Evolutionary conservation across 2,329 filamentous ascomycete genomes (phyloP).

Genomic region (Ophiostoma piceae): DNA sequence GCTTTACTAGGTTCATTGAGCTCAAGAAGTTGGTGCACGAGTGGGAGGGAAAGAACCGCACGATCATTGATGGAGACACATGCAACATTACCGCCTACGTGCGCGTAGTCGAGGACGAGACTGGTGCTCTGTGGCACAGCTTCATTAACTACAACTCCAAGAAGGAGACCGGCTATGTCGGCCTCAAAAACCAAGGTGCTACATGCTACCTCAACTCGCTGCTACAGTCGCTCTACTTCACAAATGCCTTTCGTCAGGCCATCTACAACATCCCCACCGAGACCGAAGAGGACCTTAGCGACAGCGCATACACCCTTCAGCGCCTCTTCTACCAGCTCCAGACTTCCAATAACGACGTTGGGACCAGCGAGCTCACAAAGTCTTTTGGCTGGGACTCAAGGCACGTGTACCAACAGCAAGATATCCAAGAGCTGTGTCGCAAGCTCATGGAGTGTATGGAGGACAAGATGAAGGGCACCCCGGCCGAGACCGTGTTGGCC

Average conservation of each 20-base stretch:
- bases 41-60: conserved; percentile 60
- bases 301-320: conserved; percentile 91
- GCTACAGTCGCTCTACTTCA: conserved; percentile 78
- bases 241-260: conserved; percentile 90
- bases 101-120: conserved; percentile 77
- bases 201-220: conserved; percentile 85
- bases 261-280: conserved; percentile 96
- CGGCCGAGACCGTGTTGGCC: conserved; percentile 80
- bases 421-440: conserved; percentile 92
- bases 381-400: conserved; percentile 98
- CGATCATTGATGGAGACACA: conserved; percentile 69
- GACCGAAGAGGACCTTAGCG: conserved; percentile 70
- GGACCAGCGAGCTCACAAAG: conserved; percentile 87
- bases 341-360: conserved; percentile 74
- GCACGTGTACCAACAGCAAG: conserved; percentile 97
- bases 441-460: conserved; percentile 98
- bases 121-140: conserved; percentile 84
- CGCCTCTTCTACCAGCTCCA: conserved; percentile 92
- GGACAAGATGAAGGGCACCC: conserved; percentile 95
- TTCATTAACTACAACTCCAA: conserved; percentile 98
- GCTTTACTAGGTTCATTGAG: conserved; percentile 94
- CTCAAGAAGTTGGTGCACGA: conserved; percentile 76
- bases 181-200: conserved; percentile 92
- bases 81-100: conserved; percentile 81
- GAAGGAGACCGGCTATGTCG: conserved; percentile 95